Percentiles rank a stretch among this genome's conserved stretches.
These are phyloP conservation scores for Pseudopithomyces maydicus DNA, from an alignment of 2,329 filamentous ascomycete species.

Conservation along the genomic window DNA sequence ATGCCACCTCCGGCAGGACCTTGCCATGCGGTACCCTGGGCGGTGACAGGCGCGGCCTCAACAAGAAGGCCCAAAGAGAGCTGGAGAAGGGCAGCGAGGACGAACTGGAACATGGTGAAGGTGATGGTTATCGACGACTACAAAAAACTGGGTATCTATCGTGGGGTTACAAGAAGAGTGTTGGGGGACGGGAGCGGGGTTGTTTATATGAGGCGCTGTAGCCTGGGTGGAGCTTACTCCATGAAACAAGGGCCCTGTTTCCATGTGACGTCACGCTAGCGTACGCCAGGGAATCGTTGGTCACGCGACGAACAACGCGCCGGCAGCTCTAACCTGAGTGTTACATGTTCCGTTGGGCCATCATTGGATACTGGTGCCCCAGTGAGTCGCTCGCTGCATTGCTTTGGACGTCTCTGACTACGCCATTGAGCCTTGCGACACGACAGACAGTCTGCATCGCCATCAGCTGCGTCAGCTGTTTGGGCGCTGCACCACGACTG, in stretches of 20 bases:
- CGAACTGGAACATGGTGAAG: constrained; percentile 37
- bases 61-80: constrained; percentile 57
- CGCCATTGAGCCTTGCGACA: neutral
- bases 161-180: neutral
- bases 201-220: neutral
- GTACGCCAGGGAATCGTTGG: neutral
- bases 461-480: no score
- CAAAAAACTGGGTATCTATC: neutral
- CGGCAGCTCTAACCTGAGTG: neutral
- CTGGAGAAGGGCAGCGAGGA: constrained; percentile 56
- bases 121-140: neutral
- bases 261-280: neutral
- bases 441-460: no score
- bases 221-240: neutral
- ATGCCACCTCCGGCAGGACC: constrained; percentile 67
- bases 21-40: constrained; percentile 55
- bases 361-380: no score
- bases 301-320: neutral
- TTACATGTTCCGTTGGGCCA: no score
- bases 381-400: no score
- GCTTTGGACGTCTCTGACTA: no score
- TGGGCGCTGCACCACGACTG: no score
- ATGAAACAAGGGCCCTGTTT: neutral
- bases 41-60: constrained; percentile 54
- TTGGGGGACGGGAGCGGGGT: neutral